Evolutionary conservation across 2,329 filamentous ascomycete species (phyloP), one percentile per base, ranked within the genome.

Genomic region (Aspergillus chevalieri): DNA sequence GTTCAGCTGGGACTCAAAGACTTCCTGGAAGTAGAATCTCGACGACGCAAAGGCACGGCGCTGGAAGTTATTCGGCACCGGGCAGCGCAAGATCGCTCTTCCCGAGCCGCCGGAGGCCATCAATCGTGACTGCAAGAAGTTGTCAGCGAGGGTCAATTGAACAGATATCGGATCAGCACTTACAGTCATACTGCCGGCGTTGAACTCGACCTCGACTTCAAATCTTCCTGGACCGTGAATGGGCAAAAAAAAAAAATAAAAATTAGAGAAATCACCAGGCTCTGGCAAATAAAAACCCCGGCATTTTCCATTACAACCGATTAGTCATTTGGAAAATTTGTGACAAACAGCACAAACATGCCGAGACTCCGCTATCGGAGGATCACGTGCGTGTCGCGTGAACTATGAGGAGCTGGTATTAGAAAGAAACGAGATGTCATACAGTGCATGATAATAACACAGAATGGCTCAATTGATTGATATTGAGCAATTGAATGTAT

Each of bases 1-100:
- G 51, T 85, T 78, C 49, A 81, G 74, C 64, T 86, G 80, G 2
- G 83, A 78, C 50, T 82, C 81, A 61, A 87, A 87, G 51, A 78
- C 79, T 64, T 82, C 74, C 55, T 76, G 75, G 26, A 60, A 55
- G 43, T 58, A 54, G 36, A 59, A 52, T 39, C 56, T 54, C 10
- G 65, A 60, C 43, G 64, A 65, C 44, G 63, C 57, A 47, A 67
- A 63, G 3, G 62, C 56, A 45, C 65, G 64, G 44, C 60, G 60
- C 49, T 58, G 59, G 28, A 58, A 50, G 22, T 52, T 58, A 39
- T 52, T 60, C 24, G 55, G 56, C 51, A 57, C 46, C 46, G 58
- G 51, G 51, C 56, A 55, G 51, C 60, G 59, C 48, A 61, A 46
- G 46, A 56, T 47, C 41, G 54, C 49, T 59, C 57, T 57, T 47